phyloP scores from a whole-genome alignment of 352 stramenopile genomes.

The Pythium myriotylum region DNA sequence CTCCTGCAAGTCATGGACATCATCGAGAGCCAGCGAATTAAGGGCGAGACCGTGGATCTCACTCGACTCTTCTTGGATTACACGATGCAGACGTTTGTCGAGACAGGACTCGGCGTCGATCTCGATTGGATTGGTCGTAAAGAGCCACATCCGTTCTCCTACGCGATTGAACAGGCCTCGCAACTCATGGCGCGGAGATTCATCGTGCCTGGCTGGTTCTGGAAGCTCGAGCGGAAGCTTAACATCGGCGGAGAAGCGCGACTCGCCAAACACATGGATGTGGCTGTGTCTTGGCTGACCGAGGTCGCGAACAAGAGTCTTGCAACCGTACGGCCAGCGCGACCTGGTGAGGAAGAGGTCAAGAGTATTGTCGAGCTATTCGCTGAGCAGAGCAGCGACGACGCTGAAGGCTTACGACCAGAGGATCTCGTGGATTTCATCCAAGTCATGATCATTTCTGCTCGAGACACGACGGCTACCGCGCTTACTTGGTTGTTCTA shows the following conservation, averaged over 20 bases:
- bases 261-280: constrained; percentile 29
- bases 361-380: constrained; percentile 19
- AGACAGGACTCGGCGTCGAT: constrained; percentile 49
- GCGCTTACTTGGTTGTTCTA: constrained; percentile 79
- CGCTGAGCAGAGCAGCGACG: constrained; percentile 14
- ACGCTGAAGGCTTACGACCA: constrained; percentile 26
- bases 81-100: constrained; percentile 53
- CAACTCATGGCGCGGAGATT: constrained; percentile 44
- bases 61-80: constrained; percentile 43
- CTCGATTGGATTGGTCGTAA: constrained; percentile 37
- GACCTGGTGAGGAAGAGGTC: constrained; percentile 22
- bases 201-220: constrained; percentile 44
- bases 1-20: constrained; percentile 7
- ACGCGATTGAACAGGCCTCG: constrained; percentile 37
- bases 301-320: constrained; percentile 35
- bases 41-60: constrained; percentile 15
- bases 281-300: constrained; percentile 41
- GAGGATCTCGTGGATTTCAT: constrained; percentile 72
- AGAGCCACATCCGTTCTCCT: constrained; percentile 44
- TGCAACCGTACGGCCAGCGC: constrained; percentile 27
- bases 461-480: constrained; percentile 74
- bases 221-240: constrained; percentile 48
- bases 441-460: constrained; percentile 67
- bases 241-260: constrained; percentile 40
- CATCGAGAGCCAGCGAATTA: neutral